A percentile compares a stretch with the other conserved stretches of the same genome.
Conservation (phyloP, 1,284 basidiomycete species). For the Phellopilus nigrolimitatus region DNA sequence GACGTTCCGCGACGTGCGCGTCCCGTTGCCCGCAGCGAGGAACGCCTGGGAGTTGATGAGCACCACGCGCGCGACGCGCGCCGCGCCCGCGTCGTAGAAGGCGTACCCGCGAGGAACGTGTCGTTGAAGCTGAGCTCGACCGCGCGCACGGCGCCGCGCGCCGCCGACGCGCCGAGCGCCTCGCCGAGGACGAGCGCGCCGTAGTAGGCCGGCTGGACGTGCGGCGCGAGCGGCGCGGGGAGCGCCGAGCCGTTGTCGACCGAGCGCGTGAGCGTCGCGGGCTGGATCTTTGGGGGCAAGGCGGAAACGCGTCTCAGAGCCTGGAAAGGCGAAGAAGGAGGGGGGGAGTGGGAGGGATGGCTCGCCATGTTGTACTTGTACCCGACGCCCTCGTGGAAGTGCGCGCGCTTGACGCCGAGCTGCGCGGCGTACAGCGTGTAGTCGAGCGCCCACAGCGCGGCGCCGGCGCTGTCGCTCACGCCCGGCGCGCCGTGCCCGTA, state of each 20-base stretch:
- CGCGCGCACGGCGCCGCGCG: conserved; percentile 36
- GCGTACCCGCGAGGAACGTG: conserved; percentile 58
- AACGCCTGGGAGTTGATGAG: conserved; percentile 57
- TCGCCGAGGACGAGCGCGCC: conserved; percentile 46
- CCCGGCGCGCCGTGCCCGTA: conserved; percentile 55
- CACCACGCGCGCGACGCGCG: conserved; percentile 42
- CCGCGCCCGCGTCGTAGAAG: conserved; percentile 42
- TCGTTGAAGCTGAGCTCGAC: conserved; percentile 49
- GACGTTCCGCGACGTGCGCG: conserved; percentile 40
- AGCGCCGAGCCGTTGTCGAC: conserved; percentile 47
- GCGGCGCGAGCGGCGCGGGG: conserved; percentile 41
- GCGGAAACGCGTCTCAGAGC: no score
- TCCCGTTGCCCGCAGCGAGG: conserved; percentile 33
- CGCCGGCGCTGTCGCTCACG: conserved; percentile 65
- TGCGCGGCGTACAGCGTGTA: conserved; percentile 48
- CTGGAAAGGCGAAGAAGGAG: no score
- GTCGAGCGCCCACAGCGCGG: conserved; percentile 65
- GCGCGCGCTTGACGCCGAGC: conserved; percentile 33
- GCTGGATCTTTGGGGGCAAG: conserved; percentile 50
- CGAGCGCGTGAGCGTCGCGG: conserved; percentile 46
- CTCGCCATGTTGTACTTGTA: conserved; percentile 42
- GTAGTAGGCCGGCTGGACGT: conserved; percentile 59
- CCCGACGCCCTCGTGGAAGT: conserved; percentile 41
- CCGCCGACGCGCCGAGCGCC: conserved; percentile 36
- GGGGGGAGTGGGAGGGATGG: conserved; percentile 26